A percentile compares a stretch with the other conserved stretches of the same genome.
phyloP scores from a whole-genome alignment of 306 rosid genomes.

The Quercus glauca region DNA sequence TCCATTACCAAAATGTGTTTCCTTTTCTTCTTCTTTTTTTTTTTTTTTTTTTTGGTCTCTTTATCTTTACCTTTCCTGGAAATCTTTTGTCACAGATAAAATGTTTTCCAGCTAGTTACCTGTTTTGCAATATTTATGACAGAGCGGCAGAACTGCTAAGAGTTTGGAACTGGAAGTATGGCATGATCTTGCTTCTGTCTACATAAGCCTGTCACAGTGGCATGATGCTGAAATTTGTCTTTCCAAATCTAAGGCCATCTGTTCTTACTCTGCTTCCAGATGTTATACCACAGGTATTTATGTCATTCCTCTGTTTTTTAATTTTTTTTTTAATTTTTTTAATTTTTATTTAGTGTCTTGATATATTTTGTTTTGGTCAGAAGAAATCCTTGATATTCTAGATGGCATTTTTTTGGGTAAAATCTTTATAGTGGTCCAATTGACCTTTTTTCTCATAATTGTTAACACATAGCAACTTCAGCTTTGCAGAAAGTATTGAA shows the following conservation, averaged over 20 bases:
- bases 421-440: neutral
- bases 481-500: neutral
- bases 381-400: neutral
- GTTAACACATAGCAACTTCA: neutral
- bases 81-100: neutral
- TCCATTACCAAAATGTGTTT: neutral
- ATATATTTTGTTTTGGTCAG: neutral
- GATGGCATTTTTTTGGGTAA: neutral
- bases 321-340: neutral
- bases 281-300: constrained; percentile 64
- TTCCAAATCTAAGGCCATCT: constrained; percentile 62
- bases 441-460: neutral
- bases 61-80: constrained; percentile 4
- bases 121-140: constrained; percentile 23
- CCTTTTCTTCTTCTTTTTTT: too few relatives aligned
- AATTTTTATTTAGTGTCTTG: neutral
- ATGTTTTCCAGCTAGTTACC: constrained; percentile 16
- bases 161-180: constrained; percentile 76
- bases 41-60: neutral
- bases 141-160: constrained; percentile 51
- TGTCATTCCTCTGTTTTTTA: neutral
- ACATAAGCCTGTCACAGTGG: constrained; percentile 69
- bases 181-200: constrained; percentile 78
- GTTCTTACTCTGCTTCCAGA: constrained; percentile 57
- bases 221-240: constrained; percentile 78